Evolutionary conservation across 495 filamentous ascomycete species (phyloP), one percentile per base, ranked within the genome.

Genomic region (Aspergillus homomorphus): DNA sequence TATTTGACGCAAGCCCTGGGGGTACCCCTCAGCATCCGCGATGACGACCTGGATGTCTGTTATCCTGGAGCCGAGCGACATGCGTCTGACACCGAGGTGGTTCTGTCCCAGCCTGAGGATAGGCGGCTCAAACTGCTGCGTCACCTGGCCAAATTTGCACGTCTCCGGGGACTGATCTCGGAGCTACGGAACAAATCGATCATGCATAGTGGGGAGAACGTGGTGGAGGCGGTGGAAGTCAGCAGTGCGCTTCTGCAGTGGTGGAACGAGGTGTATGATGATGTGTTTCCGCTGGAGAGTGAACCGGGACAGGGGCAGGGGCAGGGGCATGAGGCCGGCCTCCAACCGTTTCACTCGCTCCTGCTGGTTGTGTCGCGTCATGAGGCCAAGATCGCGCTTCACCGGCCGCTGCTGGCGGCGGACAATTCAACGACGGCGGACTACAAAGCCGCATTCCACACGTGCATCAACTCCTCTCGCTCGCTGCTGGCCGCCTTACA

Each of bases 41-140:
- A 81, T 65, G 77, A 80, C 59, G 79, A 82, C 57, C 71, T 81
- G 46, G 79, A 82, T 57, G 79, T 82, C 9, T 82, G 79, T 57
- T 77, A 77, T 55, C 79, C 73, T 0, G 70, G 70, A 10, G 58
- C 61, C 12, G 77, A 80, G 57, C 61, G 62, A 42, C 74, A 77
- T 52, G 45, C 48, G 38, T 43, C 42, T n/a, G 55, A n/a, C 18
- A 45, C 41, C 1, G 44, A 56, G 12, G 64, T 21, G 9, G 45
- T 20, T 7, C 7, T 46, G 45, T 12, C 18, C 45, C 38, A 7
- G 24, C 33, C 43, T 18, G 51, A 57, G 53, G 62, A 71, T 50
- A 57, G 53, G 6, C 66, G 72, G 21, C 60, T 80, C 10, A 58
- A 58, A 18, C 60, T 78, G 15, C 57, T 78, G 7, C 62, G 58